Evolutionary conservation across 1,284 basidiomycete genomes (phyloP).

Genomic region (Ceratobasidium sp.): DNA sequence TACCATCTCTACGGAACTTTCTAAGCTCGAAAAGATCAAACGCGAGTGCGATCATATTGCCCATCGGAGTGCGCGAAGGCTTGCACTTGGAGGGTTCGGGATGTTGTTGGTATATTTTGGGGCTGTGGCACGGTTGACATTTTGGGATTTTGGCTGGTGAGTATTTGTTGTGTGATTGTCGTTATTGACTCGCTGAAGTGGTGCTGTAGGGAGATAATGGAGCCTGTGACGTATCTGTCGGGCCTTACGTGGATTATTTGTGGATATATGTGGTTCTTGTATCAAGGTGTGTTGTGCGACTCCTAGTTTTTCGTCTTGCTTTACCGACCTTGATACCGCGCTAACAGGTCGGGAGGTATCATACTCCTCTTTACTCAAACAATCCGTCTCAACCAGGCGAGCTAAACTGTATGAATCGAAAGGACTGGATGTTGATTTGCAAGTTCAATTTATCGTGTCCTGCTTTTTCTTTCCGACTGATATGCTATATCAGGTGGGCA

Average conservation of each 20-base stretch:
- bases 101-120: conserved; percentile 74
- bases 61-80: conserved; percentile 66
- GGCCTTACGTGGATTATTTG: conserved; percentile 70
- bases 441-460: not conserved
- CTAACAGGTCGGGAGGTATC: conserved; percentile 71
- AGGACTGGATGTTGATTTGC: conserved; percentile 70
- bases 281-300: conserved; percentile 48
- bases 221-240: conserved; percentile 74
- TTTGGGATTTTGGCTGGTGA: conserved; percentile 71
- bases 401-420: conserved; percentile 68
- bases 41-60: conserved; percentile 68
- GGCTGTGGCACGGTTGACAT: conserved; percentile 71
- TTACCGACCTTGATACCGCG: conserved; percentile 29
- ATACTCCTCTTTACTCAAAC: conserved; percentile 70
- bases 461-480: not conserved
- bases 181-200: conserved; percentile 39
- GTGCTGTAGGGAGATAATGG: conserved; percentile 72
- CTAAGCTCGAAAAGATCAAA: conserved; percentile 60
- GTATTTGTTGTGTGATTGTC: conserved; percentile 39
- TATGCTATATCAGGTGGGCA: conserved; percentile 58
- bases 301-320: conserved; percentile 51
- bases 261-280: conserved; percentile 67
- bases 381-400: conserved; percentile 69
- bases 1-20: conserved; percentile 17
- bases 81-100: conserved; percentile 70